Evolutionary conservation across 2,329 filamentous ascomycete species (phyloP), one percentile per base, ranked within the genome.

Genomic region (Trichothecium sympodiale): DNA sequence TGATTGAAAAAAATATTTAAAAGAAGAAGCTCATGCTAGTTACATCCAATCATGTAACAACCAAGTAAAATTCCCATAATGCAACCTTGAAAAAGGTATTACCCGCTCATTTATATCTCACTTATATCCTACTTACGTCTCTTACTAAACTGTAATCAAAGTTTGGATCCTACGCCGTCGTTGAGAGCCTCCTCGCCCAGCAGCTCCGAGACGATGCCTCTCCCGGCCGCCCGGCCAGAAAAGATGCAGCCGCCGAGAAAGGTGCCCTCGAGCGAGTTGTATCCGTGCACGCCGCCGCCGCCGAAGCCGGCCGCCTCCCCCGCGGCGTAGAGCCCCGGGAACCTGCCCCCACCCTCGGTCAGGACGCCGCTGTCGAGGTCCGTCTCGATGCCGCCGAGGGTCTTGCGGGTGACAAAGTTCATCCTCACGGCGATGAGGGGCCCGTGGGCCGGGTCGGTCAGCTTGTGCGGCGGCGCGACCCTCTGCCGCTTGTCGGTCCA

Each of bases 161-260:
- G 20, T 10, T 25, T 25, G 20, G 20, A 25, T 10, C 20, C 20
- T 6, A 25, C 10, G 20, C 20, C 20, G 20, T 6, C 6, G 10
- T 25, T 10, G 6, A 25, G 20, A 6, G 20, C 20, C 15, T 33
- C 27, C 25, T 39, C 30, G 13, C 34, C 38, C 10, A 33, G 34
- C 8, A 60, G 27, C 42, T 74, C 69, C 4, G 66, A 62, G 0
- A 64, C 69, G 44, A 78, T 67, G 1, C 64, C 71, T 8, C 65
- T 56, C 0, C 74, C 74, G 0, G 73, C 74, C 1, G 66, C 66
- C 5, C 72, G 55, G 0, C 74, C 74, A 0, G 73, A 77, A 44
- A 78, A 78, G 44, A 78, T 76, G 39, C 74, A 78, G 1, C 74
- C 74, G 12, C 74, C 74, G 4, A 78, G 45, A 46, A 78, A 78